Base-by-base conservation (phyloP, 1,284 basidiomycete species). In the Ceratobasidium theobromae region DNA sequence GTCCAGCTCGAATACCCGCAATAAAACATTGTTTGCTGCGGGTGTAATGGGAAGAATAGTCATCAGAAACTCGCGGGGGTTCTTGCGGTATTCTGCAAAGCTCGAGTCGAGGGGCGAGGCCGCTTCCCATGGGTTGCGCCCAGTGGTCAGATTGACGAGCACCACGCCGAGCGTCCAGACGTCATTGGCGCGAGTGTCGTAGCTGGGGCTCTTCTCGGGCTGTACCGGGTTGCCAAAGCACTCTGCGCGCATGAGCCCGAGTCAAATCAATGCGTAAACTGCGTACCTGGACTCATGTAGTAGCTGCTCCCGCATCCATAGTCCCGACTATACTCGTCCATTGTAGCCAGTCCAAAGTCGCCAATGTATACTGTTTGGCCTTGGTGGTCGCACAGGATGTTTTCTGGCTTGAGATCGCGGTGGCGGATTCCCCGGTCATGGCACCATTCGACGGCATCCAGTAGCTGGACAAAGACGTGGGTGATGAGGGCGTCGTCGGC, bases 321-420 rank as follows among this genome's bases (percentile, higher is more conserved):
- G 77, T 99, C 96, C 67, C 86, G 85, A 70, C 91, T 94, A 71
- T 84, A 79, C 74, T 85, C 86, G 69, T 98, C 94, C 35, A 89
- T 91, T 1, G 97, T 99, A 16, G 96, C 96, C 32, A 98, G 85
- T 43, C 97, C 96, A 77, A 99, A 99, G 79, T 99, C 97, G 62
- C 95, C 95, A 74, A 99, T 84, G 69, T 92, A 87, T 67, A 98
- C 86, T 71, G 88, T 82, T 70, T 93, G 94, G 74, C 69, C 54
- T 21, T 57, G 53, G 3, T 41, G 21, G 80, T 91, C 76, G 78
- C 93, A 96, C 69, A 99, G 82, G 71, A 99, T 88, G 78, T 99
- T 99, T 79, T 98, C 97, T 21, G 96, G 96, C 81, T 98, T 99
- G 73, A 99, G 81, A 76, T 98, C 96, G 60, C 96, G 91, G 77